Percentiles rank a stretch among this genome's conserved stretches.
Conservation (phyloP, 352 stramenopile species). For the Pythium phragmitis region DNA sequence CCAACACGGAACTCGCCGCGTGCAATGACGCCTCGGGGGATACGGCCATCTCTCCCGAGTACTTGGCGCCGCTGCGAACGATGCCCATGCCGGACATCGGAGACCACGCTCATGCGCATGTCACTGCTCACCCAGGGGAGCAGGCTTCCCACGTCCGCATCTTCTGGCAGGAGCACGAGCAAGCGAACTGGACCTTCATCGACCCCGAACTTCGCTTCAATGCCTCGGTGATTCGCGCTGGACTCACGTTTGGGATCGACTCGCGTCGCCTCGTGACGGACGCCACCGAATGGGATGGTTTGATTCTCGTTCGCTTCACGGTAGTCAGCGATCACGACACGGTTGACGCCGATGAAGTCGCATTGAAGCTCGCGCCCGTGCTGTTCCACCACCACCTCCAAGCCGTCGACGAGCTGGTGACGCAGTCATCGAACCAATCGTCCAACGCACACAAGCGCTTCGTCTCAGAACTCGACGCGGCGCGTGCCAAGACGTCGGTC, state of each 20-base stretch:
- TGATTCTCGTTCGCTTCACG: conserved; percentile 14
- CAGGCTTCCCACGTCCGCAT: conserved; percentile 13
- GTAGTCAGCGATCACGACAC: conserved; percentile 3
- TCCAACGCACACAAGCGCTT: conserved; percentile 4
- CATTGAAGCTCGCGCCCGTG: conserved; percentile 17
- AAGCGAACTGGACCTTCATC: conserved; percentile 17
- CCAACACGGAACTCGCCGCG: conserved; percentile 10
- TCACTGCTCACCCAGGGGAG: conserved; percentile 8
- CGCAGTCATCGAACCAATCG: conserved; percentile 16
- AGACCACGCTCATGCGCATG: conserved; percentile 1
- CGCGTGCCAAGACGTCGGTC: conserved; percentile 7
- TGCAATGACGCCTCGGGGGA: conserved; percentile 17
- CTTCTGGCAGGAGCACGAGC: conserved; percentile 11
- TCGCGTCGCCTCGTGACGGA: conserved; percentile 13
- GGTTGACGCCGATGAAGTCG: conserved; percentile 11
- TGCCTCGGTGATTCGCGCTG: conserved; percentile 9
- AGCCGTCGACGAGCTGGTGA: conserved; percentile 12
- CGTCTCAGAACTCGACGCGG: conserved; percentile 11
- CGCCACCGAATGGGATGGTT: conserved; percentile 11
- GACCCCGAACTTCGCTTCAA: conserved; percentile 22
- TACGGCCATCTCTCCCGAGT: conserved; percentile 14
- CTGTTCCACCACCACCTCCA: conserved; percentile 22
- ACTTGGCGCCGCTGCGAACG: conserved; percentile 13
- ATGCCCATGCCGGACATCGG: conserved; percentile 2
- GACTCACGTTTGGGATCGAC: conserved; percentile 16